Evolutionary conservation across 2,329 filamentous ascomycete genomes (phyloP).

Genomic region (Cladobotryum protrusum): DNA sequence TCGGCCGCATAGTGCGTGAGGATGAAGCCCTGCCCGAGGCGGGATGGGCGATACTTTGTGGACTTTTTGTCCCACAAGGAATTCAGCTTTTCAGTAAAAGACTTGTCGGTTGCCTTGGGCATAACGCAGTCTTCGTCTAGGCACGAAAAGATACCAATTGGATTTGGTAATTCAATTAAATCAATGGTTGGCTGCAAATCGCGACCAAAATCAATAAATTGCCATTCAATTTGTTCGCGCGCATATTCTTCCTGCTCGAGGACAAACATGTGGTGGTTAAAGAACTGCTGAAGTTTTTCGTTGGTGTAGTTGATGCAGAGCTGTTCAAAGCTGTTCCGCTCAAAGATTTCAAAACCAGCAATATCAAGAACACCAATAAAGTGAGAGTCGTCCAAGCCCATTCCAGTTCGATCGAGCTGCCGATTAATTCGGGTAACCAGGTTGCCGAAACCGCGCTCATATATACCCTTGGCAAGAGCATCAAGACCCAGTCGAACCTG

Average conservation of each 20-base stretch:
- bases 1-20: slow-evolving; percentile 97
- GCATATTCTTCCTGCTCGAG: slow-evolving; percentile 98
- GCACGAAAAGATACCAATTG: slow-evolving; percentile 97
- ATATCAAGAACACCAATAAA: slow-evolving; percentile 99
- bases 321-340: slow-evolving; percentile 97
- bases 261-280: slow-evolving; percentile 99
- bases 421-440: slow-evolving; percentile 87
- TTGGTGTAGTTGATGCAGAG: slow-evolving; percentile 99
- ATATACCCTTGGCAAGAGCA: slow-evolving; percentile 92
- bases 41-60: slow-evolving; percentile 81
- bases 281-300: slow-evolving; percentile 98
- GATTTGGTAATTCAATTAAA: slow-evolving; percentile 90
- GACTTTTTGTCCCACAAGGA: slow-evolving; percentile 95
- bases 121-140: slow-evolving; percentile 97
- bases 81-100: slow-evolving; percentile 97
- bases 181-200: slow-evolving; percentile 97
- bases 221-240: slow-evolving; percentile 96
- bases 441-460: slow-evolving; percentile 91
- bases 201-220: slow-evolving; percentile 97
- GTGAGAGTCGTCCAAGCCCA: slow-evolving; percentile 79
- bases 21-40: slow-evolving; percentile 86
- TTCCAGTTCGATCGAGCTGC: slow-evolving; percentile 80
- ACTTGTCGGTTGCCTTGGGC: slow-evolving; percentile 96
- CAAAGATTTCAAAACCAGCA: slow-evolving; percentile 97
- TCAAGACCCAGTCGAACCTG: slow-evolving; percentile 88